phyloP scores from a whole-genome alignment of 2,329 filamentous ascomycete genomes.

The Colletotrichum lentis region DNA sequence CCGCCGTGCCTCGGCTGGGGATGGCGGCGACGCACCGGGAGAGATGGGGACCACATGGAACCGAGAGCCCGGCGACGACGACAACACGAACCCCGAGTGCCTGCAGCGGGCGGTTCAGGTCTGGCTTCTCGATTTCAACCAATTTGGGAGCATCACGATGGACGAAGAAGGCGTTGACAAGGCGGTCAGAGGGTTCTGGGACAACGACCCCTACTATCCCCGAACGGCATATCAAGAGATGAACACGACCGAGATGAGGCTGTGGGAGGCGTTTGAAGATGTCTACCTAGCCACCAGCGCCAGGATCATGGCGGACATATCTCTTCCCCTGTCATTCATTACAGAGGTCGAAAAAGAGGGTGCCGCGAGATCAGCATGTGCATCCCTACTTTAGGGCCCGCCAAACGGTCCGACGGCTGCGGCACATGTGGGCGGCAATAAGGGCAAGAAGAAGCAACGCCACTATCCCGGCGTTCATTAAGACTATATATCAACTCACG shows the following conservation, averaged over 20 bases:
- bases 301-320: neutral
- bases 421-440: no score
- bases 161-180: neutral
- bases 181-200: neutral
- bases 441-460: no score
- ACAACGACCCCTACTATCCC: constrained; percentile 5
- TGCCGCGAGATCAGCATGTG: neutral
- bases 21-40: neutral
- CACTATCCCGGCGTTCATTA: no score
- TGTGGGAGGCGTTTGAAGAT: neutral
- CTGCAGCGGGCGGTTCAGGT: neutral
- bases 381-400: neutral
- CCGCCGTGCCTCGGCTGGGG: neutral
- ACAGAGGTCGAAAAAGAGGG: neutral
- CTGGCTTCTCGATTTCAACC: neutral
- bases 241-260: neutral
- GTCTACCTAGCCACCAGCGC: neutral
- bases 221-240: neutral
- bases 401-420: neutral
- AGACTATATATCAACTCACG: no score
- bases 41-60: neutral
- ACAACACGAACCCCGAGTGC: neutral
- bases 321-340: neutral
- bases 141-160: neutral
- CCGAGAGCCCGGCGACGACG: neutral